Evolutionary conservation across 768 basidiomycete species (phyloP), one percentile per base, ranked within the genome.

Genomic region (Hypholoma fasciculare): DNA sequence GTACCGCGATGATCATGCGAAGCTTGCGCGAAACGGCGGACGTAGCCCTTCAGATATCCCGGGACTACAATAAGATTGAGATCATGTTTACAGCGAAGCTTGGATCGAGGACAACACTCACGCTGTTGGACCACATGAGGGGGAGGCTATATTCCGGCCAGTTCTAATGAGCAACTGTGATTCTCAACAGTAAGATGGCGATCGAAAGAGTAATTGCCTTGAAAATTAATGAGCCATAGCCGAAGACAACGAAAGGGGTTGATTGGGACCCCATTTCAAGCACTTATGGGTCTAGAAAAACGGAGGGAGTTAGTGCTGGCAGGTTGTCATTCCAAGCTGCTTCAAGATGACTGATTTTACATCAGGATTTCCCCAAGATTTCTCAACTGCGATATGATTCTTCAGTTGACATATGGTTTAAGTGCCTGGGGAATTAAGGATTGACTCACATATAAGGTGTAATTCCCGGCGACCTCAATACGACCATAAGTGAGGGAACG

Each of bases 1-100:
- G 94, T 96, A 17, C 95, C 95, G 11, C 95, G 82, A 72, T 98
- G 95, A 67, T 98, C 95, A 69, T 94, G 91, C 56, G 93, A 96
- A 67, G 85, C 83, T 72, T 96, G 94, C 0, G 94, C 92, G 65
- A 97, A 97, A 26, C 95, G 78, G 1, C 94, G 83, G 0, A 96
- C 91, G 59, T 94, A 94, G 36, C 92, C 92, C 73, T 94, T 96
- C 63, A 97, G 76, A 66, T 88, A 97, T 9, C 95, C 95, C 0
- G 91, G 79, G 0, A 79, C 91, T 89, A 56, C 30, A 42, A 8
- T 1, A 14, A 14, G 13, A 42, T 16, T 7, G 7, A 19, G 20
- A 19, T 36, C 16, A 47, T 46, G 16, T 44, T 34, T 17, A 27
- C 13, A 6, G 36, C 39, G 38, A 16, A 12, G 30, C 37, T 44